Evolutionary conservation across 2,329 filamentous ascomycete genomes (phyloP).

Genomic region (Sphaerostilbella broomeana): DNA sequence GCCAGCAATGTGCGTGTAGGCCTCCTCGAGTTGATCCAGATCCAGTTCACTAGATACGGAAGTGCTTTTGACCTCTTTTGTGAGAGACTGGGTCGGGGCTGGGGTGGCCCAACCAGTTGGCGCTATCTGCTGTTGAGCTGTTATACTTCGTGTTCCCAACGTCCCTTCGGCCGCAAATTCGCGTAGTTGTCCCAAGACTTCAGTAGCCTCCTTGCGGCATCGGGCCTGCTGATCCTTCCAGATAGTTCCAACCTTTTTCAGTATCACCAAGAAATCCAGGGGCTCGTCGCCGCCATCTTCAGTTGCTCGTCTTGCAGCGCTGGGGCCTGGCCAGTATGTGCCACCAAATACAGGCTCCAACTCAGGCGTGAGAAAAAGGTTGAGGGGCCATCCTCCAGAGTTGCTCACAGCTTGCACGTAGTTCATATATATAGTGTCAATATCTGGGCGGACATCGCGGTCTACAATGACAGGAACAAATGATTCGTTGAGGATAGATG

Average conservation of each 20-base stretch:
- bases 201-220: conserved; percentile 75
- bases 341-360: conserved; percentile 92
- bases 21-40: conserved; percentile 85
- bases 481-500: conserved; percentile 71
- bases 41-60: conserved; percentile 64
- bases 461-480: conserved; percentile 94
- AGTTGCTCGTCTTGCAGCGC: conserved; percentile 36
- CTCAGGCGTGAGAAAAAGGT: conserved; percentile 92
- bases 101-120: conserved; percentile 26
- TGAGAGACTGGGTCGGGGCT: conserved; percentile 21
- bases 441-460: conserved; percentile 85
- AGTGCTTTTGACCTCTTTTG: conserved; percentile 18
- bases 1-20: conserved; percentile 69
- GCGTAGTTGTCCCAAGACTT: conserved; percentile 72
- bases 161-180: conserved; percentile 88
- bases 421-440: conserved; percentile 97
- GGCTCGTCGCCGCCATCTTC: conserved; percentile 47
- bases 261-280: conserved; percentile 74
- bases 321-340: conserved; percentile 88
- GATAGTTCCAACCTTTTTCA: conserved; percentile 66
- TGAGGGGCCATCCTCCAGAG: conserved; percentile 87
- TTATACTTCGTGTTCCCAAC: conserved; percentile 40
- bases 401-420: conserved; percentile 92
- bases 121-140: conserved; percentile 23
- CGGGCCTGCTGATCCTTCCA: conserved; percentile 83